Conservation (phyloP, 202 grass and related monocot species). For the Setaria viridis region DNA sequence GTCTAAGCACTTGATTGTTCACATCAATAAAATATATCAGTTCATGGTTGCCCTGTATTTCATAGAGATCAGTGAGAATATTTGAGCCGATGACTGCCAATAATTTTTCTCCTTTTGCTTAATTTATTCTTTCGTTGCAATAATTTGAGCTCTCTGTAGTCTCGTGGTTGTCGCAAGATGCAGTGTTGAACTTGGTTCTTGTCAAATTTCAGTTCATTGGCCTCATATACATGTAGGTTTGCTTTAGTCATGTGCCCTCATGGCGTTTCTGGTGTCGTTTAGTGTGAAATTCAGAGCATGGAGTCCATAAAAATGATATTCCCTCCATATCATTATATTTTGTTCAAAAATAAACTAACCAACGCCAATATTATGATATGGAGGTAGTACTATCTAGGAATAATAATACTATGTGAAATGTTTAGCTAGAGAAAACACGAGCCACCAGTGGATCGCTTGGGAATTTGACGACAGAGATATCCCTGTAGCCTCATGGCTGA, state of each 20-base stretch:
- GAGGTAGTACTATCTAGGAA: too few relatives aligned
- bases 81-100: conserved; percentile 39
- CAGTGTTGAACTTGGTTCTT: background rate
- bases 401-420: background rate
- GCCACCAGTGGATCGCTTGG: background rate
- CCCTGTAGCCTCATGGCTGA: too few relatives aligned
- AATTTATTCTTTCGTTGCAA: background rate
- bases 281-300: background rate
- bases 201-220: background rate
- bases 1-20: conserved; percentile 54
- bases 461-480: background rate
- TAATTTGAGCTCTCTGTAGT: background rate
- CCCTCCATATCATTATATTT: too few relatives aligned
- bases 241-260: background rate
- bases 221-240: background rate
- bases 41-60: conserved; percentile 22
- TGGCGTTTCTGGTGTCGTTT: background rate
- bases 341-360: too few relatives aligned
- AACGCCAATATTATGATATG: too few relatives aligned
- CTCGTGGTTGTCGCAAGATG: background rate
- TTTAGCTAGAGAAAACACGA: background rate
- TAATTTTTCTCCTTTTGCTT: conserved; percentile 5
- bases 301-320: background rate
- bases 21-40: conserved; percentile 1
- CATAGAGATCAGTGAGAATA: background rate